Base-by-base conservation (phyloP, 2,329 filamentous ascomycete genomes). In the Paraphaeosphaeria sporulosa region DNA sequence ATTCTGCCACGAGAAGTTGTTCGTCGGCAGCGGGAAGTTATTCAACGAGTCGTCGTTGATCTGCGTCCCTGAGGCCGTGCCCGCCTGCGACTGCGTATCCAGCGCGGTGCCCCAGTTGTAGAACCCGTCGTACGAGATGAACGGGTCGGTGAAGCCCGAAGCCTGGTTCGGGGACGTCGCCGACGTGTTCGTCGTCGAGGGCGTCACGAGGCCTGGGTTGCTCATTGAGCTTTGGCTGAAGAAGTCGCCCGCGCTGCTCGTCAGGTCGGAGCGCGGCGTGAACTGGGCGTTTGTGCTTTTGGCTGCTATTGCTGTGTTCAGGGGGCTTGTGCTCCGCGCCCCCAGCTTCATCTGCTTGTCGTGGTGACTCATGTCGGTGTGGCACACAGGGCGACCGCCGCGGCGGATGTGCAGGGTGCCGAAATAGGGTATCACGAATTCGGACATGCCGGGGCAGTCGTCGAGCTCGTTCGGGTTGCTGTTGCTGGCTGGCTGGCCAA, bases 371-470 rank as follows among this genome's bases (percentile, higher is more conserved):
- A 32, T 4, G 5, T 17, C 55, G 25, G 38, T 46, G 2, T 8
- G 57, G 19, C 53, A 60, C 32, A 67, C 64, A 1, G 59, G 38
- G 23, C 67, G 64, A 9, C 72, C 72, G 17, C 76, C 77, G 21
- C 70, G 62, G 23, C 69, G 68, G 48, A 80, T 72, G 1, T 74
- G 73, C 13, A 80, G 76, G n/a, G 78, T 79, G 34, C 78, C 78
- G 46, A 80, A 80, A 65, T 79, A 80, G 0, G 78, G 78, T 36
- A 80, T 79, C 1, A 78, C 73, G 27, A 79, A 72, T 17, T 74
- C 68, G 23, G 68, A 57, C 17, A 63, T 53, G 42, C 61, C 66
- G 9, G 48, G 34, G 50, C 66, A 69, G 2, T 64, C 59, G 5
- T 59, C 55, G 10, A 63, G 23, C 3, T 46, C 21, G 19, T 21